Conservation (phyloP, 2,329 filamentous ascomycete genomes). For the Talaromyces sp. region DNA sequence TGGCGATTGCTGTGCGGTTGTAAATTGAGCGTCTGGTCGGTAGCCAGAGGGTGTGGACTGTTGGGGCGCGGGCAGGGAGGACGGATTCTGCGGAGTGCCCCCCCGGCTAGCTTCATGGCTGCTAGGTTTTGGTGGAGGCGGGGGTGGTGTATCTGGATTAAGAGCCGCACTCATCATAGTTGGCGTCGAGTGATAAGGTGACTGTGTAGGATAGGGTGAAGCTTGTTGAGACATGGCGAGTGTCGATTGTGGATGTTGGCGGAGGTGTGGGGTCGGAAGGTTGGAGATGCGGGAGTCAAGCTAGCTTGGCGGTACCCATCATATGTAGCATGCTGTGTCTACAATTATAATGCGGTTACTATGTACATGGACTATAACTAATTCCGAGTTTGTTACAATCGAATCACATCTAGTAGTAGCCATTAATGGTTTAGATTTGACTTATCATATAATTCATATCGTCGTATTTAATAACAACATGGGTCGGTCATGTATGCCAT, state of each 20-base stretch:
- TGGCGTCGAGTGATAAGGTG: conserved; percentile 26
- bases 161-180: conserved; percentile 33
- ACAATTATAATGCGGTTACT: too few species aligned
- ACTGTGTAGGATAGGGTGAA: conserved; percentile 27
- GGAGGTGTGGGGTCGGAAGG: conserved; percentile 10
- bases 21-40: conserved; percentile 23
- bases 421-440: not conserved
- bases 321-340: not conserved
- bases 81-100: conserved; percentile 61
- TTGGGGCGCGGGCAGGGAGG: conserved; percentile 48
- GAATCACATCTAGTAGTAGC: too few species aligned
- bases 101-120: conserved; percentile 70
- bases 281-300: conserved; percentile 14
- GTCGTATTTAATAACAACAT: not conserved
- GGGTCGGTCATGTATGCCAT: too few species aligned
- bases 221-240: conserved; percentile 30
- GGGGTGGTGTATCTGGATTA: conserved; percentile 62
- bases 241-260: not conserved
- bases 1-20: conserved; percentile 12
- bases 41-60: conserved; percentile 36
- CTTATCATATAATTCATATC: not conserved
- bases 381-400: too few species aligned
- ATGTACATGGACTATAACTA: too few species aligned
- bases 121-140: conserved; percentile 71
- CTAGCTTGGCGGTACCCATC: conserved; percentile 1